Evolutionary conservation across 768 basidiomycete genomes (phyloP), one percentile per base, ranked within the genome.

Genomic region (Wakefieldia striispora): DNA sequence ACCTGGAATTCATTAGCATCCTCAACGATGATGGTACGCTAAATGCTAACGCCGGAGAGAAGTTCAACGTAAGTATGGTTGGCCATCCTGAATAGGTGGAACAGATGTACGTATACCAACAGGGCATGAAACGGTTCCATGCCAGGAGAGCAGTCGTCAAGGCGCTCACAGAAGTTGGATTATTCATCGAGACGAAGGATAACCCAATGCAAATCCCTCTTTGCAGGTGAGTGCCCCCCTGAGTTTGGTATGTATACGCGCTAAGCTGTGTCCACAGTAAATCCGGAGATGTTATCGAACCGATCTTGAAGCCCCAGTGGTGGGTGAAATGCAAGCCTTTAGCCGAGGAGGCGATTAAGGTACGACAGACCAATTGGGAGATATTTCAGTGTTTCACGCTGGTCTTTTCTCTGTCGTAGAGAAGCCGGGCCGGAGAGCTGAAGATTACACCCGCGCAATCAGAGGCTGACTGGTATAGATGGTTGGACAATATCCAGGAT

Each of bases 81-180:
- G n/a, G 11, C 16, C 35, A 33, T 41, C 12, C 12, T 13, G 14
- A 41, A 13, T 17, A 16, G 14, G 16, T 17, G 11, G 33, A 24
- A 36, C 23, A 51, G 14, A 48, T n/a, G 11, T 2, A 43, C 17
- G 29, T 4, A 37, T 35, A 6, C 31, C 10, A 4, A 37, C 54
- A 88, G 86, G 94, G 95, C n/a, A 91, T 97, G 88, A 95, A 95
- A 69, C 83, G 97, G 38, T 98, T 97, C 82, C 93, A 97, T 65
- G 92, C 87, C 14, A 76, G 97, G 54, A 83, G 81, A 39, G 86
- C 80, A 43, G 86, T 98, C 39, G 79, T 97, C 40, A 81, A 93
- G 67, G 83, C 78, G 16, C 72, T 98, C 51, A 88, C 94, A 69
- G 89, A 91, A 48, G 74, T 80, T 19, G 95, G 91, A 1, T 70